Percentiles rank a stretch among this genome's conserved stretches.
These are phyloP conservation scores for Hygrocybe coccinea DNA, from an alignment of 768 basidiomycete genomes.

Conservation along the genomic window DNA sequence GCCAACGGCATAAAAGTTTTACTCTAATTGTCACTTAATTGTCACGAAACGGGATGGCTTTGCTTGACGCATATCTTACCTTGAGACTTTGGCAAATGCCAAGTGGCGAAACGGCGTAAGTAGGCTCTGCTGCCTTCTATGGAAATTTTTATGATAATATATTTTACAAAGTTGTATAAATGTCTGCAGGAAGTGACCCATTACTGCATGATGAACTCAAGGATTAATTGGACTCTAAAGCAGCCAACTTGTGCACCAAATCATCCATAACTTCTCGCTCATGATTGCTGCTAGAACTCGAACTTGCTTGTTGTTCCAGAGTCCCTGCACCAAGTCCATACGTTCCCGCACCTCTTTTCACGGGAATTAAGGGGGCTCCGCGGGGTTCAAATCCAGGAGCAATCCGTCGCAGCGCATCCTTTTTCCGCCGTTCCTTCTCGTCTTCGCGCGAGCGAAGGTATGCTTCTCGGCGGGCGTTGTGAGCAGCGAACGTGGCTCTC, in stretches of 20 bases:
- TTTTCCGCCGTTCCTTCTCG: slow-evolving; percentile 63
- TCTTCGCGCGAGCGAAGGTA: slow-evolving; percentile 68
- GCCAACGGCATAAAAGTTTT: no score
- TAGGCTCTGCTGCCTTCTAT: no score
- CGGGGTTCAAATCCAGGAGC: slow-evolving; percentile 82
- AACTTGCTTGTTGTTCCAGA: not conserved
- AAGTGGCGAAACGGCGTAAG: no score
- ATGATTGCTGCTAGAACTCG: slow-evolving; percentile 11
- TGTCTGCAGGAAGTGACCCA: no score
- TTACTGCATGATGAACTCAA: not conserved
- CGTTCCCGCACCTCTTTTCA: slow-evolving; percentile 28
- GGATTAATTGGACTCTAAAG: slow-evolving; percentile 43
- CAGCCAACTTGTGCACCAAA: slow-evolving; percentile 75
- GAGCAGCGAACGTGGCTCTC: slow-evolving; percentile 57
- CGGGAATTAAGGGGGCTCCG: slow-evolving; percentile 55
- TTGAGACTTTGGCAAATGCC: no score
- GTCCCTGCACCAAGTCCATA: slow-evolving; percentile 1
- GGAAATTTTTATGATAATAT: no score
- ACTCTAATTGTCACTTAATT: no score
- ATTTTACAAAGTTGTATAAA: no score
- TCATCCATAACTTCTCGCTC: slow-evolving; percentile 60
- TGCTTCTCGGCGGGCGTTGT: slow-evolving; percentile 62
- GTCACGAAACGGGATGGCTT: no score
- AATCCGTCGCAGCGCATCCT: slow-evolving; percentile 67
- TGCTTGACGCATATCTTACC: no score